Percentiles rank a stretch among this genome's conserved stretches.
phyloP scores from a whole-genome alignment of 148 eudicot genomes.

The Vaccinium vitisidaea region DNA sequence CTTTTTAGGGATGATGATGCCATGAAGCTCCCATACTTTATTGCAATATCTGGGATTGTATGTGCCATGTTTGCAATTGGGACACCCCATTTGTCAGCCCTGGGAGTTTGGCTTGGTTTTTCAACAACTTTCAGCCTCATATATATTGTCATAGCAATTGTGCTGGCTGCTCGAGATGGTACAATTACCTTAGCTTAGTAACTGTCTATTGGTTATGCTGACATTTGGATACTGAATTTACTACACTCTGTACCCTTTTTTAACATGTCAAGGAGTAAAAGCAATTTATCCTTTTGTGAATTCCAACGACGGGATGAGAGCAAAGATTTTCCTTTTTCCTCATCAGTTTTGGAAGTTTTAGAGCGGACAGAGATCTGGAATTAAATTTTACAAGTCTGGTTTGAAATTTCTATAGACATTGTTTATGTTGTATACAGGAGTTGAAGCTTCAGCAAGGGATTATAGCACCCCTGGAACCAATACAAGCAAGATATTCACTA shows the following conservation, averaged over 20 bases:
- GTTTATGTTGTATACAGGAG: conserved; percentile 41
- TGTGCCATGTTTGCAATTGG: conserved; percentile 82
- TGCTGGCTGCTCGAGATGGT: conserved; percentile 78
- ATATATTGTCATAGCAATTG: conserved; percentile 70
- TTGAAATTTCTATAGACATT: background rate
- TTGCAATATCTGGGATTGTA: conserved; percentile 66
- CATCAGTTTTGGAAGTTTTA: background rate
- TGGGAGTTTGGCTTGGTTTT: conserved; percentile 79
- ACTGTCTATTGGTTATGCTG: background rate
- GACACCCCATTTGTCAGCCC: conserved; percentile 82
- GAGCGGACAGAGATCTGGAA: background rate
- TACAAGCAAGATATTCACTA: conserved; percentile 53
- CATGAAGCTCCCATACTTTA: conserved; percentile 85
- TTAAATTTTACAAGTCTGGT: background rate
- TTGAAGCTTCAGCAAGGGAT: conserved; percentile 59
- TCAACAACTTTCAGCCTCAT: conserved; percentile 73
- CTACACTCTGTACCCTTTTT: background rate
- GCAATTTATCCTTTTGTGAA: background rate
- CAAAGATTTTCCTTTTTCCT: background rate
- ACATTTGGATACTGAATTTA: background rate
- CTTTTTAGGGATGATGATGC: conserved; percentile 49
- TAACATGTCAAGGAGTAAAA: background rate
- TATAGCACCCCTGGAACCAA: conserved; percentile 53
- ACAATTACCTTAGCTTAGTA: conserved; percentile 18
- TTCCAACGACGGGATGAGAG: background rate